Base-by-base conservation (phyloP, 495 filamentous ascomycete genomes). In the Aspergillus leporis region DNA sequence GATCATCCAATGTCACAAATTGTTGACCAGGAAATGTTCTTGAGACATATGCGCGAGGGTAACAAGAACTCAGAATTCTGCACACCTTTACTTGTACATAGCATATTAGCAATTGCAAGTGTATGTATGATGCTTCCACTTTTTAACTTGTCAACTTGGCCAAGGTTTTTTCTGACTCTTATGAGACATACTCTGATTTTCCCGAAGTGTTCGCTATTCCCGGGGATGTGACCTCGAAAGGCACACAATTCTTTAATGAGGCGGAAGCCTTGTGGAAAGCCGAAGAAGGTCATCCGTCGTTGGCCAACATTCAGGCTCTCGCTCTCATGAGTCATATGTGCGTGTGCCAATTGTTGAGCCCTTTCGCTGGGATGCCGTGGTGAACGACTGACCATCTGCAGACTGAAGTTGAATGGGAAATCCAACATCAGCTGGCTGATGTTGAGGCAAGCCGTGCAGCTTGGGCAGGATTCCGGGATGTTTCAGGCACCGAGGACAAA, bases 161-260 rank as follows among this genome's bases (percentile, higher is more conserved):
- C 28, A n/a, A 34, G 23, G 12, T 13, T n/a, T 13, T 43, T 52
- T 25, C 58, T 66, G 31, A 66, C 45, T 1, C 10, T 61, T 3
- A 23, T 30, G 47, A 76, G 74, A 60, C 59, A 14, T 68, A 75
- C 53, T 82, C 84, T 5, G 74, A 85, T 55, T 78, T 83, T 50
- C 68, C 80, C 1, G 81, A 82, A 8, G 67, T 88, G 4, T 61
- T 72, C 21, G 67, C 67, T 18, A 45, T 65, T 31, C 55, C 60
- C 8, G 66, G 63, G 1, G 58, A 74, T 48, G 36, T 58, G n/a
- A 62, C 63, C 30, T 70, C 70, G n/a, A 64, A 68, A 25, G 75
- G 75, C 0, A 56, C 66, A 23, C 51, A 60, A 9, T 78, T 78
- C 25, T 66, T 70, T 28, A 30, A 53, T 1, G 75, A 76, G 58